Conservation (phyloP, 306 rosid species). For the Prosopis cineraria region DNA sequence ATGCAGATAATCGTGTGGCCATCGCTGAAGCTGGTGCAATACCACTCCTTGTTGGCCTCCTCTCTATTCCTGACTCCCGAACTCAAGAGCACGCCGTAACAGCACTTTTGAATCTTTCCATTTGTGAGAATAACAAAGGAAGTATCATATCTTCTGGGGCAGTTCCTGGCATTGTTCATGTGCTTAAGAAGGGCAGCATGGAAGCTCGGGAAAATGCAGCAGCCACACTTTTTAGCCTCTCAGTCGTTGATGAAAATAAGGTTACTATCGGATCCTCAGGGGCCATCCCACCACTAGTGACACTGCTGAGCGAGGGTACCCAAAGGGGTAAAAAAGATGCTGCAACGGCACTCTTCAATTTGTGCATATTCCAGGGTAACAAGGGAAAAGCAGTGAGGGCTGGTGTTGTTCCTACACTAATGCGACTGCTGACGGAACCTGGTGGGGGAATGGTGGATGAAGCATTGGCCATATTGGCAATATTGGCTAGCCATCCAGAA, state of each 20-base stretch:
- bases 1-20: conserved; percentile 95
- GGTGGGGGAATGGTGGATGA: conserved; percentile 96
- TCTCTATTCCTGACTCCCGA: conserved; percentile 78
- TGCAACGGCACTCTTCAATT: conserved; percentile 94
- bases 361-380: conserved; percentile 96
- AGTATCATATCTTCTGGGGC: conserved; percentile 81
- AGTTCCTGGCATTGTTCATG: conserved; percentile 91
- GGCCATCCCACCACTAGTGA: conserved; percentile 91
- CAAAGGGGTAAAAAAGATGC: conserved; percentile 99
- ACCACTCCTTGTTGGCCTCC: conserved; percentile 82
- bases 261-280: conserved; percentile 82
- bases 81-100: conserved; percentile 99
- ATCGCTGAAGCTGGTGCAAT: conserved; percentile 99
- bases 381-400: conserved; percentile 97
- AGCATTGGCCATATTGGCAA: conserved; percentile 94
- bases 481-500: conserved; percentile 87
- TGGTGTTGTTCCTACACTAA: conserved; percentile 86
- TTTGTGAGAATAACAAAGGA: conserved; percentile 90
- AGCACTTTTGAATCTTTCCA: conserved; percentile 96
- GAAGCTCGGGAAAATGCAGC: conserved; percentile 99
- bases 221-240: conserved; percentile 97
- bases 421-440: conserved; percentile 82
- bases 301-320: conserved; percentile 83
- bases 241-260: conserved; percentile 93
- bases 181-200: conserved; percentile 95